Conservation (phyloP, 345 rosid species). For the Barbarea vulgaris region DNA sequence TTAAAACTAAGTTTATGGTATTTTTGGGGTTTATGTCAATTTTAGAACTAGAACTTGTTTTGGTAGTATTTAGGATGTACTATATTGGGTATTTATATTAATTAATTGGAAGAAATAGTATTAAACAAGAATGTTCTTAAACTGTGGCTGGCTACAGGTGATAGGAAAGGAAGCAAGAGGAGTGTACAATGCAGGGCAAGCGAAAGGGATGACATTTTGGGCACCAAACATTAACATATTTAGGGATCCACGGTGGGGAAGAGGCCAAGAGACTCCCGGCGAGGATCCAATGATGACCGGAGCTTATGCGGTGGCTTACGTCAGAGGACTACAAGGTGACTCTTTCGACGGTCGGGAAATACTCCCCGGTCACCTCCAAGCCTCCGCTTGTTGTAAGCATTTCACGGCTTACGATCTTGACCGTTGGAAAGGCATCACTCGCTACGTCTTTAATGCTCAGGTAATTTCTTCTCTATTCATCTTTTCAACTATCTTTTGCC, state of each 20-base stretch:
- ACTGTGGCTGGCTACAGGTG: conserved; percentile 36
- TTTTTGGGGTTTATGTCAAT: not conserved
- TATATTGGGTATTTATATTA: not conserved
- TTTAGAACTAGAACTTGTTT: not conserved
- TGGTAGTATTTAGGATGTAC: not conserved
- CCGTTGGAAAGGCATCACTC: conserved; percentile 70
- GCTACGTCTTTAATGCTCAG: conserved; percentile 75
- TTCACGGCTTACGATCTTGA: conserved; percentile 94
- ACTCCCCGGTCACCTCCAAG: conserved; percentile 51
- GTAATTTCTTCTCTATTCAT: conserved; percentile 41
- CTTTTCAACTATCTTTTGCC: not conserved
- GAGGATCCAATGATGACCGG: conserved; percentile 75
- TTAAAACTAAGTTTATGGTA: not conserved
- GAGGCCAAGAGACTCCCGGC: conserved; percentile 93
- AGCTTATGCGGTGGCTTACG: conserved; percentile 66
- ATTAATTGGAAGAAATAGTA: not conserved
- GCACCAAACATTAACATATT: conserved; percentile 84
- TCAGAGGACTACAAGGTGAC: conserved; percentile 80
- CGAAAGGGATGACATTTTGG: conserved; percentile 76
- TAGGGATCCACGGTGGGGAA: conserved; percentile 93
- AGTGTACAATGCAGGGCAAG: conserved; percentile 66
- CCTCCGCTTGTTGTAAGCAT: conserved; percentile 90
- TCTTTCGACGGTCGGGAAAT: conserved; percentile 45
- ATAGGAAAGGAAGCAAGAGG: conserved; percentile 75
- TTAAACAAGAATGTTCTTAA: not conserved